Percentiles rank a stretch among this genome's conserved stretches.
phyloP scores from a whole-genome alignment of 2,329 filamentous ascomycete species.

The Fusarium odoratissimum region DNA sequence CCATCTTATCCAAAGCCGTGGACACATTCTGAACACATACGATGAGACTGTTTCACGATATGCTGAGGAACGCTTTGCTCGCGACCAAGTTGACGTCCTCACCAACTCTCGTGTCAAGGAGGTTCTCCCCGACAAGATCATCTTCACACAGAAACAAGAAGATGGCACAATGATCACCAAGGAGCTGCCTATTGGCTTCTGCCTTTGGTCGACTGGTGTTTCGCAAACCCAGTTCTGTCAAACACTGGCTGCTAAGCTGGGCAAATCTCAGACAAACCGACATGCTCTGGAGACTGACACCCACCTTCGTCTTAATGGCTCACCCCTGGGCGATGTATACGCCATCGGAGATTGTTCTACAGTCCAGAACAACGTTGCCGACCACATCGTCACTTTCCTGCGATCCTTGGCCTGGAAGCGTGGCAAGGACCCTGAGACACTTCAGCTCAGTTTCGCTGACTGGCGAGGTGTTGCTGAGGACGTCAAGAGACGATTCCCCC shows the following conservation, averaged over 20 bases:
- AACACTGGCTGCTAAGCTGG: constrained; percentile 80
- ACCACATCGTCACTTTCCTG: constrained; percentile 90
- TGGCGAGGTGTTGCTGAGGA: constrained; percentile 87
- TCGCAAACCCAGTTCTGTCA: constrained; percentile 85
- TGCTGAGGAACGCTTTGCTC: constrained; percentile 89
- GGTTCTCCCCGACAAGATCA: constrained; percentile 82
- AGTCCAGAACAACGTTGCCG: constrained; percentile 95
- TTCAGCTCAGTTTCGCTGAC: constrained; percentile 86
- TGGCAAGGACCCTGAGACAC: constrained; percentile 87
- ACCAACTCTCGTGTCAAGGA: constrained; percentile 95
- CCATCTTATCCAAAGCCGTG: constrained; percentile 93
- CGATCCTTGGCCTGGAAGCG: constrained; percentile 91
- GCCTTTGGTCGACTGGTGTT: constrained; percentile 97
- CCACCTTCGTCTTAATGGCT: constrained; percentile 88
- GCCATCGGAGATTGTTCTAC: constrained; percentile 96
- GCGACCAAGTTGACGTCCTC: constrained; percentile 90
- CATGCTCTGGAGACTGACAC: constrained; percentile 95
- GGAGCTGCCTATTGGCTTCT: constrained; percentile 95
- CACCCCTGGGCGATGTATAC: constrained; percentile 94
- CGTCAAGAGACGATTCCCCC: constrained; percentile 90
- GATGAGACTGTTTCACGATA: constrained; percentile 94
- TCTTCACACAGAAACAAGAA: constrained; percentile 85
- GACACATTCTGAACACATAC: constrained; percentile 97
- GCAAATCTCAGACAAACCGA: constrained; percentile 81
- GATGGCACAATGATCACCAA: constrained; percentile 83